These are phyloP conservation scores for Clonostachys rosea DNA, from an alignment of 2,329 filamentous ascomycete genomes.

Conservation along the genomic window DNA sequence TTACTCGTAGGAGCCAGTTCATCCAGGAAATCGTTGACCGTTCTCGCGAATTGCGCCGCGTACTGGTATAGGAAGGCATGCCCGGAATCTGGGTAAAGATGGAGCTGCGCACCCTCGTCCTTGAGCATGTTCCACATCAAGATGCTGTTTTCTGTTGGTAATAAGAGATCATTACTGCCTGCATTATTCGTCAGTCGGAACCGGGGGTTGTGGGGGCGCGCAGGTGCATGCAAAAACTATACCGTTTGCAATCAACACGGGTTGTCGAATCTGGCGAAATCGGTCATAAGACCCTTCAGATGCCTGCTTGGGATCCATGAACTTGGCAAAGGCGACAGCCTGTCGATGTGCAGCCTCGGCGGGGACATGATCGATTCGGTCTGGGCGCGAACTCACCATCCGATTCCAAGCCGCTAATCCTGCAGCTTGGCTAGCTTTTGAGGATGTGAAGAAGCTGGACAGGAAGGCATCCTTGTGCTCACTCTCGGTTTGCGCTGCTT, in stretches of 20 bases:
- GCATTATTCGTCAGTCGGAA: slow-evolving; percentile 1
- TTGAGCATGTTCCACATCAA: slow-evolving; percentile 27
- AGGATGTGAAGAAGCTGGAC: slow-evolving; percentile 23
- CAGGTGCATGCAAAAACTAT: slow-evolving; percentile 5
- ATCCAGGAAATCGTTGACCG: slow-evolving; percentile 24
- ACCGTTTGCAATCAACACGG: slow-evolving; percentile 32
- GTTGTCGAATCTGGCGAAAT: slow-evolving; percentile 23
- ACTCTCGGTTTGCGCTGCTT: slow-evolving; percentile 18
- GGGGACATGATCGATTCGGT: slow-evolving; percentile 16
- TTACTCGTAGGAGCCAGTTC: not conserved
- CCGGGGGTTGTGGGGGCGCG: not conserved
- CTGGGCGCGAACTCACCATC: slow-evolving; percentile 16
- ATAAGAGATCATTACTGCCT: slow-evolving; percentile 25
- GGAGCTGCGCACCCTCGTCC: slow-evolving; percentile 19
- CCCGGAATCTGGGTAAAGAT: slow-evolving; percentile 26
- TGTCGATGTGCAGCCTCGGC: slow-evolving; percentile 19
- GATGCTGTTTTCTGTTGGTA: slow-evolving; percentile 29
- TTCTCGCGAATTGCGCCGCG: slow-evolving; percentile 18
- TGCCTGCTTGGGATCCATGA: slow-evolving; percentile 24
- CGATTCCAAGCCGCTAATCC: slow-evolving; percentile 25
- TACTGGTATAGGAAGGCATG: slow-evolving; percentile 29
- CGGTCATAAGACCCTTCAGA: slow-evolving; percentile 23
- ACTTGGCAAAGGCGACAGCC: slow-evolving; percentile 23
- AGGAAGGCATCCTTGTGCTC: slow-evolving; percentile 25
- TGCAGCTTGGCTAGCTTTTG: slow-evolving; percentile 19